Base-by-base conservation (phyloP, 2,329 filamentous ascomycete genomes). In the Ophioceras dolichostomum region DNA sequence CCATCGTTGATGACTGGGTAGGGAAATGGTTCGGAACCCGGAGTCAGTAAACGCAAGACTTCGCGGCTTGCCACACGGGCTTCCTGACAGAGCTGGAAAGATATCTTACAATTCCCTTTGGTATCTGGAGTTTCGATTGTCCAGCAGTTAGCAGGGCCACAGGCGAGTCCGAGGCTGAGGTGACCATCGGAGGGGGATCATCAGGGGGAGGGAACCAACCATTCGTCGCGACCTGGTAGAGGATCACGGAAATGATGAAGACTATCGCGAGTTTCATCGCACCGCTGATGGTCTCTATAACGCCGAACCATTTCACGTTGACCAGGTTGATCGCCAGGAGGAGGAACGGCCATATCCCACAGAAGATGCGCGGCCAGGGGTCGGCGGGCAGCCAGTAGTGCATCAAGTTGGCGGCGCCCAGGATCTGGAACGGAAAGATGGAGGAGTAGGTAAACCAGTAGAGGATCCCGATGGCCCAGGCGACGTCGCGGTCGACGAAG, bases 291-390 rank as follows among this genome's bases (percentile, higher is more conserved):
- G 45, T 47, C 38, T 48, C 47, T 1, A 49, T 36, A 38, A 40
- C 44, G n/a, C 47, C 47, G n/a, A 47, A 49, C 16, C 42, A 44
- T 47, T 49, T 38, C 31, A 45, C 43, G 10, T 39, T 32, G 28
- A 35, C 32, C 14, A 38, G 37, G 26, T 45, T 45, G 29, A 45
- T 27, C 17, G 36, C 21, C 20, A 45, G 28, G 13, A 42, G 30
- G 7, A 41, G 16, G 37, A 35, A 22, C 3, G 32, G 32, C 10
- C 10, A 19, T 10, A 34, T 8, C 4, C 16, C 32, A 13, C n/a
- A 17, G 19, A 34, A 34, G 16, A 34, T 20, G 6, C 17, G 32
- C 7, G 32, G 32, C 32, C 17, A 3, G 17, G 20, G 18, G 17
- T 10, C 17, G 6, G 10, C 18, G 19, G 16, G 16, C 18, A 20